These are phyloP conservation scores for Cladosporium oxysporum DNA, from an alignment of 2,329 filamentous ascomycete genomes.

Conservation along the genomic window DNA sequence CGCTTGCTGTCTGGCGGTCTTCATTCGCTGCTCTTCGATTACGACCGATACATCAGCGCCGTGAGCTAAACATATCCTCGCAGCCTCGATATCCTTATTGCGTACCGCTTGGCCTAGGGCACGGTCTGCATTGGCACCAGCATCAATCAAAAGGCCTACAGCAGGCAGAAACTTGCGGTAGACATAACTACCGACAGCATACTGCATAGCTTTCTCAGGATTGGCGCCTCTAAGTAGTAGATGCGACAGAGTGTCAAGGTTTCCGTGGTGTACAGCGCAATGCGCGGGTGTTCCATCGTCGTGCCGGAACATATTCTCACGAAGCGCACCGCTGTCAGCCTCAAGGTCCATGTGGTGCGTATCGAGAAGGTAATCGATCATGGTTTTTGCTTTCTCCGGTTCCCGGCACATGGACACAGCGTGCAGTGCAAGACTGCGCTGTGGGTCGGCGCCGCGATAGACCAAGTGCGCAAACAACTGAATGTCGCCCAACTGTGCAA, in stretches of 20 bases:
- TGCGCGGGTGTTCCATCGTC: neutral
- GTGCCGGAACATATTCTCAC: neutral
- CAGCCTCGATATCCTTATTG: neutral
- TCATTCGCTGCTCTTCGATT: neutral
- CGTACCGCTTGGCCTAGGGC: neutral
- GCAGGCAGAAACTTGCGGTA: neutral
- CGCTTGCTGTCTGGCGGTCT: neutral
- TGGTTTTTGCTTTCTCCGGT: neutral
- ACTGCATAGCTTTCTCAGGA: neutral
- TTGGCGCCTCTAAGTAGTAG: neutral
- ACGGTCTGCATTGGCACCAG: neutral
- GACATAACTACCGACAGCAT: neutral
- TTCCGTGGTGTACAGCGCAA: neutral
- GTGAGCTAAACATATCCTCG: neutral
- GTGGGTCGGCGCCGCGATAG: neutral
- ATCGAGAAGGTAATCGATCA: neutral
- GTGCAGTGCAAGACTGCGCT: neutral
- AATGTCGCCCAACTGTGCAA: neutral
- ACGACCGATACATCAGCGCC: neutral
- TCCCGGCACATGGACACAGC: neutral
- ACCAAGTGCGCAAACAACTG: neutral
- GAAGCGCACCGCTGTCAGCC: neutral
- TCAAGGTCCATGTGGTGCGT: neutral
- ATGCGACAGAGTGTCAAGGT: neutral
- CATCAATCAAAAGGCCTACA: neutral